phyloP scores from a whole-genome alignment of 371 early-diverging fungal genomes.

The Mortierella sp. region DNA sequence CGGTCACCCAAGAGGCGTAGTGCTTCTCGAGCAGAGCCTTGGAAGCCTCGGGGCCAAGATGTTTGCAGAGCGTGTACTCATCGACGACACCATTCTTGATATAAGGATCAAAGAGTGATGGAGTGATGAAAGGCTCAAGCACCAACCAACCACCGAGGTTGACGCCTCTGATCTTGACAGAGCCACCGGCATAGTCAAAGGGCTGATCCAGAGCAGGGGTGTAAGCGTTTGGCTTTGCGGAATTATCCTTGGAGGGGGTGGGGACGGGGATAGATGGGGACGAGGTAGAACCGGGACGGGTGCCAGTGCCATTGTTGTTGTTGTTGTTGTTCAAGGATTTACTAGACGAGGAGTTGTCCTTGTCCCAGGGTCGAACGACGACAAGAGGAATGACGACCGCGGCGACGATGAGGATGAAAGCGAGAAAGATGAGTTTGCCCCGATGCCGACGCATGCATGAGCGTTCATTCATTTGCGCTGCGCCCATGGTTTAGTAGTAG shows the following conservation, averaged over 20 bases:
- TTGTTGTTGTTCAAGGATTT: not conserved
- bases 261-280: not conserved
- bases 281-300: not conserved
- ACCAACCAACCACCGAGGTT: conserved; percentile 74
- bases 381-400: conserved; percentile 24
- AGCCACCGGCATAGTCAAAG: conserved; percentile 34
- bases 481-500: not conserved
- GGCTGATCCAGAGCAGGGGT: conserved; percentile 36
- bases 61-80: conserved; percentile 60
- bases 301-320: not conserved
- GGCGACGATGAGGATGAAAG: conserved; percentile 13
- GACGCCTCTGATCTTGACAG: conserved; percentile 63
- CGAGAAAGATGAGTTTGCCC: conserved; percentile 5
- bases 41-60: conserved; percentile 45
- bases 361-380: conserved; percentile 34
- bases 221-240: conserved; percentile 29
- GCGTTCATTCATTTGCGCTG: conserved; percentile 6
- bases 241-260: conserved; percentile 12
- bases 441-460: conserved; percentile 22
- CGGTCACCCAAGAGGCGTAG: conserved; percentile 60
- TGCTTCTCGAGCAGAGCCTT: conserved; percentile 52
- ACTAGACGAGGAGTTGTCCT: not conserved
- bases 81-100: conserved; percentile 51
- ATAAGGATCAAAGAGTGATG: conserved; percentile 52
- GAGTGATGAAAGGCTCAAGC: conserved; percentile 64